phyloP scores from a whole-genome alignment of 345 rosid genomes.

The Theobroma cacao region DNA sequence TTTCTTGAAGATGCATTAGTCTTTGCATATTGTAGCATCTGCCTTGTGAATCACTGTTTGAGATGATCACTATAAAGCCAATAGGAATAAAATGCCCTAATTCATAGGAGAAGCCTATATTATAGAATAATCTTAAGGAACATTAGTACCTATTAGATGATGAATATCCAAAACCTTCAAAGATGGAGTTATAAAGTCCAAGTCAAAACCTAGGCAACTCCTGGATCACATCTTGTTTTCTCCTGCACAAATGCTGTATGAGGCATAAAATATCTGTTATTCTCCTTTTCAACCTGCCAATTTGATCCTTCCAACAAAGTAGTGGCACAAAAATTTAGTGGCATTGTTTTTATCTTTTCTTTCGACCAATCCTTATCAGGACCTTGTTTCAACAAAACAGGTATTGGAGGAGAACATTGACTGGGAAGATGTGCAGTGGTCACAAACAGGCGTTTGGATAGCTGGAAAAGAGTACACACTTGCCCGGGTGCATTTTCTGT shows the following conservation, averaged over 20 bases:
- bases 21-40: background rate
- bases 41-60: background rate
- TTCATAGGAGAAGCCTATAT: background rate
- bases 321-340: background rate
- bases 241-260: background rate
- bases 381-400: conserved; percentile 27
- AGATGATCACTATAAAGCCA: background rate
- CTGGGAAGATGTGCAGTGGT: conserved; percentile 99
- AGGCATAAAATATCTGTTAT: background rate
- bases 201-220: background rate
- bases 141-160: background rate
- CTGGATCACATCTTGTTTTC: background rate
- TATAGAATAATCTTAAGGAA: background rate
- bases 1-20: background rate
- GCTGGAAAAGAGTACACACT: conserved; percentile 86
- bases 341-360: background rate
- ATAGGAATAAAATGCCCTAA: background rate
- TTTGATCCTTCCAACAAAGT: background rate
- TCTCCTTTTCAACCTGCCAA: background rate
- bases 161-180: background rate
- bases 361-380: background rate
- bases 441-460: conserved; percentile 96
- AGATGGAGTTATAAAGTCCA: background rate
- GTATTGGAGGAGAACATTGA: conserved; percentile 86
- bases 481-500: conserved; percentile 91